phyloP scores from a whole-genome alignment of 1,284 basidiomycete genomes.

The Tetrapyrgos nigripes region DNA sequence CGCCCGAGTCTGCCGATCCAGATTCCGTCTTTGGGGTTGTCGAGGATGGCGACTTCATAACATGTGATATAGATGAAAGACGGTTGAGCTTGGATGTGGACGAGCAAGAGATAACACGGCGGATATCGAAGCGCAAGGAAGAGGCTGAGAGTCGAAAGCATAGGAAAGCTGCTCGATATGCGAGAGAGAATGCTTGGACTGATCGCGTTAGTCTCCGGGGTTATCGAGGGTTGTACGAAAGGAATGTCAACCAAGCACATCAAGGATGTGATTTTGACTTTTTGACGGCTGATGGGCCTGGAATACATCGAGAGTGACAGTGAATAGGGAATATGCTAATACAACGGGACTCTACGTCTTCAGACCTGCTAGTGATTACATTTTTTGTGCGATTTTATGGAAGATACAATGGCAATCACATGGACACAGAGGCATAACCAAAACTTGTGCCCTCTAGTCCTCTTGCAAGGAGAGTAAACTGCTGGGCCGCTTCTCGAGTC shows the following conservation, averaged over 20 bases:
- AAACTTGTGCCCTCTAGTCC: conserved; percentile 80
- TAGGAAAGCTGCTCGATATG: neutral
- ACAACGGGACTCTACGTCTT: too few species aligned
- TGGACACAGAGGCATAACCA: conserved; percentile 56
- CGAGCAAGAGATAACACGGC: neutral
- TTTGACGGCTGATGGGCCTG: conserved; percentile 19
- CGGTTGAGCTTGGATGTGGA: conserved; percentile 11
- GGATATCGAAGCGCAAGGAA: neutral
- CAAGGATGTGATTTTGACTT: conserved; percentile 23
- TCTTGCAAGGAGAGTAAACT: conserved; percentile 76
- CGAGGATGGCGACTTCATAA: conserved; percentile 18
- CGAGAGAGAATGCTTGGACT: conserved; percentile 17
- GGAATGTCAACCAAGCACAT: conserved; percentile 22
- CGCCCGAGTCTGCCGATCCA: conserved; percentile 18
- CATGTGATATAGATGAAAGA: conserved; percentile 18
- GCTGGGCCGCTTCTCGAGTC: conserved; percentile 76
- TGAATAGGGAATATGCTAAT: neutral
- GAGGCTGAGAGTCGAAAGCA: neutral
- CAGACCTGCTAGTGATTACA: too few species aligned
- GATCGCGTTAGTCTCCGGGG: conserved; percentile 17
- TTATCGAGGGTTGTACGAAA: conserved; percentile 20
- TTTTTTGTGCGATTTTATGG: too few species aligned
- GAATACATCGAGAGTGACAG: neutral
- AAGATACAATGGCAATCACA: too few species aligned
- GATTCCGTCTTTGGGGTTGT: conserved; percentile 21